These are phyloP conservation scores for Globisporangium cederbergense DNA, from an alignment of 352 stramenopile species.

Conservation along the genomic window DNA sequence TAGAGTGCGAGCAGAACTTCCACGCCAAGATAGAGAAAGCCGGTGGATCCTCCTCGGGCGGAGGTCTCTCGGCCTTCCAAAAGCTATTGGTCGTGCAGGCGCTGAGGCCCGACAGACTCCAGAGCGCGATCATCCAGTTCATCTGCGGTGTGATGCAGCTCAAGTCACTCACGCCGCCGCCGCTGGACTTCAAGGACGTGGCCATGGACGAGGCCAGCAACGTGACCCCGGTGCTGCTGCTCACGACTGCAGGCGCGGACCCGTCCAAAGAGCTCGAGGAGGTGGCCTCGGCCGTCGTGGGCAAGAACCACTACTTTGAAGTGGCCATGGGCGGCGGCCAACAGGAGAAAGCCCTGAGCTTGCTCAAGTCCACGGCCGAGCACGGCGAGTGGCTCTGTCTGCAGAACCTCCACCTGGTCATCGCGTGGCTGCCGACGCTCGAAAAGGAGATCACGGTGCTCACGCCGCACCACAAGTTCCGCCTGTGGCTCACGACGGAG, in stretches of 20 bases:
- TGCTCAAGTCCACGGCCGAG: conserved; percentile 75
- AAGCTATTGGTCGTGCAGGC: conserved; percentile 91
- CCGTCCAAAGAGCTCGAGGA: conserved; percentile 93
- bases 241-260: conserved; percentile 92
- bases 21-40: conserved; percentile 84
- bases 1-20: conserved; percentile 90
- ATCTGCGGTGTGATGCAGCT: conserved; percentile 86
- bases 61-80: conserved; percentile 86
- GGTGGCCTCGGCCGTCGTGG: conserved; percentile 82
- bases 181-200: conserved; percentile 75
- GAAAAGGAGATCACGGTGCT: conserved; percentile 89
- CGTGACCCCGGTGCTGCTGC: conserved; percentile 84
- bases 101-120: conserved; percentile 87
- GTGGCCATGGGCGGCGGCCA: conserved; percentile 94
- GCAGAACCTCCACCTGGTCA: conserved; percentile 95
- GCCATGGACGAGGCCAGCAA: conserved; percentile 66
- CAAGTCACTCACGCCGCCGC: conserved; percentile 82
- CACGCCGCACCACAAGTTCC: conserved; percentile 81
- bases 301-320: conserved; percentile 88
- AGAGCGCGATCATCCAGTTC: conserved; percentile 89
- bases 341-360: conserved; percentile 86
- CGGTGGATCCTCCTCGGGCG: conserved; percentile 16
- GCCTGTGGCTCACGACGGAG: conserved; percentile 95
- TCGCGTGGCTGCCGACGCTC: conserved; percentile 90
- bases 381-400: conserved; percentile 94